Evolutionary conservation across 768 basidiomycete genomes (phyloP), one percentile per base, ranked within the genome.

Genomic region (Rhizopogon roseolus): DNA sequence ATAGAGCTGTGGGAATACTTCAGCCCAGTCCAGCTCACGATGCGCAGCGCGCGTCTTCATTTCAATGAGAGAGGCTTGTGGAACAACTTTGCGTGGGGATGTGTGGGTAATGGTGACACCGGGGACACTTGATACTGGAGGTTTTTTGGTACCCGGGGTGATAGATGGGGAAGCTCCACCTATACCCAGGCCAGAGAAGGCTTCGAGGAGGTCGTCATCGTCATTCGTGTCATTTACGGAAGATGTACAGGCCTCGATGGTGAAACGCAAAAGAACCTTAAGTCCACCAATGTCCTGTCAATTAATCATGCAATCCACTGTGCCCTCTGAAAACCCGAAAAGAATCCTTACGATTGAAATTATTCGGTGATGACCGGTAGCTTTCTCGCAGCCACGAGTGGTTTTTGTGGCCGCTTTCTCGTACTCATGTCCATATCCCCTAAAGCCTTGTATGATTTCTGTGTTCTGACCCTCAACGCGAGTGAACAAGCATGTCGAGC

Each of bases 1-100:
- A 63, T 78, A 84, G 11, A 89, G 67, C 62, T 89, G 87, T 0
- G 82, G 80, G 64, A 82, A 88, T 1, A 72, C 69, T 11, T 86
- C 84, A 28, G 61, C 70, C 85, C 85, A 88, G 60, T 85, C 72
- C 54, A 72, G 71, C 8, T 68, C 64, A 6, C 64, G 58, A n/a
- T 45, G 39, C 4, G 41, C 32, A 1, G 65, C 60, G n/a, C 66
- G 41, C 40, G 76, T 75, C 39, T 65, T 64, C 38, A 76, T 56
- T 46, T 74, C 74, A 52, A 73, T 57, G 51, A 76, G 29, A 41
- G 64, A 53, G 1, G 64, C 54, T 49, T 77, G 76, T 5, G 73
- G 67, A 16, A 72, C 67, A 19, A 70, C 55, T 11, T 62, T 17
- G 25, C 64, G 67, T 3, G 66, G 64, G 4, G 60, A 54, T 34